Conservation (phyloP, 768 basidiomycete genomes). For the Amanita subjunquillea region DNA sequence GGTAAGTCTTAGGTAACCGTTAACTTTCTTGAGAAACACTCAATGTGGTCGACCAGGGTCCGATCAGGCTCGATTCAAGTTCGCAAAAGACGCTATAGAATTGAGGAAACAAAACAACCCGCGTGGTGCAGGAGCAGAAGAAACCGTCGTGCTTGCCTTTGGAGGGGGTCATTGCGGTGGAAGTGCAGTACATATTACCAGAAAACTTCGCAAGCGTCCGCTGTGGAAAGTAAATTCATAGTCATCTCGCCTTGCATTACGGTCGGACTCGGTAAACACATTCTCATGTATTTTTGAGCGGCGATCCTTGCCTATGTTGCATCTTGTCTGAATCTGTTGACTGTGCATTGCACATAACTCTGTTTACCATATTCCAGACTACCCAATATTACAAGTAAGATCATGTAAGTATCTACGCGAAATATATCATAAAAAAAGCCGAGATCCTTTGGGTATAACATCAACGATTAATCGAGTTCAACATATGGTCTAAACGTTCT, state of each 20-base stretch:
- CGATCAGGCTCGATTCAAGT: constrained; percentile 83
- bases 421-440: constrained; percentile 1
- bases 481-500: constrained; percentile 67
- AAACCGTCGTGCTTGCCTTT: constrained; percentile 89
- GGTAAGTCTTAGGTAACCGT: constrained; percentile 30
- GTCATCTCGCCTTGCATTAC: constrained; percentile 9
- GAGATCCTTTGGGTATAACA: constrained; percentile 20
- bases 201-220: constrained; percentile 77
- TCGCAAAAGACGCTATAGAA: constrained; percentile 85
- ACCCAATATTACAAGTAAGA: not conserved
- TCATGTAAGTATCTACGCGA: not conserved
- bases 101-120: constrained; percentile 70
- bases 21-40: not conserved
- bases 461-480: constrained; percentile 39
- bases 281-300: no score
- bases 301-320: no score
- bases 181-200: constrained; percentile 79
- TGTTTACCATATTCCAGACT: not conserved
- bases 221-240: constrained; percentile 78
- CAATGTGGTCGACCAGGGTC: constrained; percentile 39
- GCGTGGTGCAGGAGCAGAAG: constrained; percentile 63
- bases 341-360: not conserved
- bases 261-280: not conserved
- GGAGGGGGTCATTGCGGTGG: constrained; percentile 58
- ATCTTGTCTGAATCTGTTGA: not conserved